Evolutionary conservation across 2,329 filamentous ascomycete species (phyloP).

Genomic region (Metarhizium album): DNA sequence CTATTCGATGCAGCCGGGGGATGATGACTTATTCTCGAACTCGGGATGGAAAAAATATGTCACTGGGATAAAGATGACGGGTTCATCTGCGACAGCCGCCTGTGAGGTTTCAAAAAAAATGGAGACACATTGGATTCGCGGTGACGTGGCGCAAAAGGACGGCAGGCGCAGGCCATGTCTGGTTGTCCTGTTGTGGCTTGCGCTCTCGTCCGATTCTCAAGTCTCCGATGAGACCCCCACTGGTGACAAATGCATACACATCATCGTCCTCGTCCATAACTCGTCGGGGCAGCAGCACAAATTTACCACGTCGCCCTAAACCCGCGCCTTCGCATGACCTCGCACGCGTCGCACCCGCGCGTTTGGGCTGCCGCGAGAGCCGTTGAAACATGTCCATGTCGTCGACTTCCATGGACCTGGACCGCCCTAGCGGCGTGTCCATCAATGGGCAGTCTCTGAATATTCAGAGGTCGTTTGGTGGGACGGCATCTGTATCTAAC

Average conservation of each 20-base stretch:
- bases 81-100: neutral
- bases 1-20: neutral
- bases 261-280: too few relatives aligned
- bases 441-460: slow-evolving; percentile 35
- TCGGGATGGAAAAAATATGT: neutral
- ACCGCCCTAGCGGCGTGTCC: slow-evolving; percentile 31
- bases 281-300: neutral
- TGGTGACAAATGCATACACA: too few relatives aligned
- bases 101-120: too few relatives aligned
- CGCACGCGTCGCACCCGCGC: neutral
- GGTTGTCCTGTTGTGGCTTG: too few relatives aligned
- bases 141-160: too few relatives aligned
- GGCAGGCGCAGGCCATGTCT: too few relatives aligned
- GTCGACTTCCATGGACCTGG: slow-evolving; percentile 47
- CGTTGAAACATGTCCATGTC: slow-evolving; percentile 37
- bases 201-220: too few relatives aligned
- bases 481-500: slow-evolving; percentile 44
- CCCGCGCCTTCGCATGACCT: neutral
- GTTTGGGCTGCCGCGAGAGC: neutral
- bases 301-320: neutral
- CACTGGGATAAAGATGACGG: neutral
- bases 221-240: too few relatives aligned
- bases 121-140: too few relatives aligned
- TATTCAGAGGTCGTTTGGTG: slow-evolving; percentile 36
- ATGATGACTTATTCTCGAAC: neutral